Evolutionary conservation across 2,329 filamentous ascomycete genomes (phyloP).

Genomic region (Penicillium sp.): DNA sequence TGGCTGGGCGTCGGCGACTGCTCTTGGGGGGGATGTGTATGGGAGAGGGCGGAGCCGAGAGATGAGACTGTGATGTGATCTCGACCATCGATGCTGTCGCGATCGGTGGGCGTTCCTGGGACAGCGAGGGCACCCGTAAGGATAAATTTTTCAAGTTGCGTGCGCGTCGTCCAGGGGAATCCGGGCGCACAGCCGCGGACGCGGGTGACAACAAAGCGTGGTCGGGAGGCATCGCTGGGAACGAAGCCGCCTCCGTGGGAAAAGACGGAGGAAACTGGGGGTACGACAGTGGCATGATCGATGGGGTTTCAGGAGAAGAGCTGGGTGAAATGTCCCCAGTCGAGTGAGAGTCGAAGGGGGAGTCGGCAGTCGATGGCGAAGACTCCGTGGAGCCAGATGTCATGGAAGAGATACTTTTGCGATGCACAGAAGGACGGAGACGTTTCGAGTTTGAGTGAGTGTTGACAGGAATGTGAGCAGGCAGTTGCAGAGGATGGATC

Average conservation of each 20-base stretch:
- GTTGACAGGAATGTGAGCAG: slow-evolving; percentile 25
- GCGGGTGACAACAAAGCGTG: slow-evolving; percentile 25
- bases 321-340: slow-evolving; percentile 86
- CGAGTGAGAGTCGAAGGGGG: slow-evolving; percentile 84
- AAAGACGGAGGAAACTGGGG: slow-evolving; percentile 33
- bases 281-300: slow-evolving; percentile 57
- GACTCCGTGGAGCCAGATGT: slow-evolving; percentile 82
- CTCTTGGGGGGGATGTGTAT: slow-evolving; percentile 51
- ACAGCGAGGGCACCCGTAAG: slow-evolving; percentile 51
- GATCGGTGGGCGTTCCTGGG: slow-evolving; percentile 41
- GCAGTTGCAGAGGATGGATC: slow-evolving; percentile 23
- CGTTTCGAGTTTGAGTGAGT: slow-evolving; percentile 15
- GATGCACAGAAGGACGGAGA: slow-evolving; percentile 32
- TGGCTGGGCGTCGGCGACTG: slow-evolving; percentile 52
- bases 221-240: slow-evolving; percentile 20
- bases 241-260: slow-evolving; percentile 22
- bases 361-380: slow-evolving; percentile 89
- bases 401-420: slow-evolving; percentile 40
- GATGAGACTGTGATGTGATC: slow-evolving; percentile 31
- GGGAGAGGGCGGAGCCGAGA: slow-evolving; percentile 52
- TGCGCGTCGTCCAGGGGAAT: slow-evolving; percentile 37
- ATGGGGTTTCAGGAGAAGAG: slow-evolving; percentile 84
- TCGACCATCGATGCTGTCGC: slow-evolving; percentile 46
- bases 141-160: slow-evolving; percentile 61
- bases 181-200: slow-evolving; percentile 36